Percentiles rank a stretch among this genome's conserved stretches.
These are phyloP conservation scores for Ogataea ramenticola DNA, from an alignment of 805 yeast species.

Conservation along the genomic window DNA sequence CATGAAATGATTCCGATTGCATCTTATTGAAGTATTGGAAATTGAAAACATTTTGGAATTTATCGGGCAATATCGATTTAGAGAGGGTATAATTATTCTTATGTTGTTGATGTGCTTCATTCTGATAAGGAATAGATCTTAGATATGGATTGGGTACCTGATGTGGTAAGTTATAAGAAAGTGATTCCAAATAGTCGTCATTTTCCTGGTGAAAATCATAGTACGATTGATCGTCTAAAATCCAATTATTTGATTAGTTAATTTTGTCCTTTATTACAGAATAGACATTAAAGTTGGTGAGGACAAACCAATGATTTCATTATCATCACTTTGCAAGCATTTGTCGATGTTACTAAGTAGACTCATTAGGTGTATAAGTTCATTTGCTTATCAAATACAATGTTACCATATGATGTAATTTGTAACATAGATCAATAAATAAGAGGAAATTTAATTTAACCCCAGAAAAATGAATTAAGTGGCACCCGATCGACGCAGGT, in stretches of 20 bases:
- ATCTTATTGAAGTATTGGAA: slow-evolving; percentile 37
- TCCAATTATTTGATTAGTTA: too few relatives aligned
- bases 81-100: not conserved
- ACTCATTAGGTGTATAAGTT: not conserved
- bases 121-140: not conserved
- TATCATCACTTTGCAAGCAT: not conserved
- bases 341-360: not conserved
- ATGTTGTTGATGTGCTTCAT: not conserved
- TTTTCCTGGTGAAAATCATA: not conserved
- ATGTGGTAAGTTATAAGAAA: not conserved
- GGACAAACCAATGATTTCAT: not conserved
- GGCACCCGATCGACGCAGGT: too few relatives aligned
- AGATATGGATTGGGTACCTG: not conserved
- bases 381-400: too few relatives aligned
- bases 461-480: too few relatives aligned
- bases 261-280: too few relatives aligned
- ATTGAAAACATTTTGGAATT: slow-evolving; percentile 26
- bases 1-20: slow-evolving; percentile 40
- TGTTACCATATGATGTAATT: too few relatives aligned
- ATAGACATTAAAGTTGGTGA: not conserved
- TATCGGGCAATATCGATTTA: slow-evolving; percentile 28
- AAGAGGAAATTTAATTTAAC: too few relatives aligned
- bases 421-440: too few relatives aligned
- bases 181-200: not conserved
- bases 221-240: not conserved